Base-by-base conservation (phyloP, 1,139 yeast genomes). In the Tardiomyces digboiensis region DNA sequence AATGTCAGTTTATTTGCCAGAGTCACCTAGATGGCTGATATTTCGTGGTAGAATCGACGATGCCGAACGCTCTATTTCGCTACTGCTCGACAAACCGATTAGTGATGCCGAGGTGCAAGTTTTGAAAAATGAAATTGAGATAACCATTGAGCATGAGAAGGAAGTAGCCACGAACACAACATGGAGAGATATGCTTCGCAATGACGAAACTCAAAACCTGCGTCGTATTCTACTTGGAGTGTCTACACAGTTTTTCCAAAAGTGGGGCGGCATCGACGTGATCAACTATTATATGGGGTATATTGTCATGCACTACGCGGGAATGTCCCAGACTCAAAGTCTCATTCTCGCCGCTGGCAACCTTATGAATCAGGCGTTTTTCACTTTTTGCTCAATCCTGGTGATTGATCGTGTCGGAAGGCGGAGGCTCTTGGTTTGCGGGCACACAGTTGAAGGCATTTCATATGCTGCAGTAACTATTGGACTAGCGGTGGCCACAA, bases 11-110 rank as follows among this genome's bases (percentile, higher is more conserved):
- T 44, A 19, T 42, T 38, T 48, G 7, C 47, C 46, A 6, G 52
- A 49, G 58, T 75, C 83, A 38, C 93, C 93, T 0, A 69, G 93
- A 49, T 82, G 70, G 60, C 80, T 70, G 55, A 84, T 83, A 4
- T 76, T 76, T 55, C 77, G 78, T 48, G 76, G 80, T 57, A 67
- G 79, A 47, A 61, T 81, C 38, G 78, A 75, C 48, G 71, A 70
- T 39, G 93, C 91, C 67, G 42, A 40, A 14, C 43, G 64, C 67
- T 44, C 78, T 5, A 36, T 40, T 19, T 40, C 42, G 5, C 36
- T 40, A 2, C 29, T 40, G 12, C 26, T 40, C 12, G 36, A 12
- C 12, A 40, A 36, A 18, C 33, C 39, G 5, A 14, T 36, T 18
- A 20, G 36, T n/a, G 39, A 36, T 7, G 39, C 26, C 12, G 42